A percentile compares a stretch with the other conserved stretches of the same genome.
These are phyloP conservation scores for Neophaeococcomyces aloes DNA, from an alignment of 2,329 filamentous ascomycete species.

Conservation along the genomic window DNA sequence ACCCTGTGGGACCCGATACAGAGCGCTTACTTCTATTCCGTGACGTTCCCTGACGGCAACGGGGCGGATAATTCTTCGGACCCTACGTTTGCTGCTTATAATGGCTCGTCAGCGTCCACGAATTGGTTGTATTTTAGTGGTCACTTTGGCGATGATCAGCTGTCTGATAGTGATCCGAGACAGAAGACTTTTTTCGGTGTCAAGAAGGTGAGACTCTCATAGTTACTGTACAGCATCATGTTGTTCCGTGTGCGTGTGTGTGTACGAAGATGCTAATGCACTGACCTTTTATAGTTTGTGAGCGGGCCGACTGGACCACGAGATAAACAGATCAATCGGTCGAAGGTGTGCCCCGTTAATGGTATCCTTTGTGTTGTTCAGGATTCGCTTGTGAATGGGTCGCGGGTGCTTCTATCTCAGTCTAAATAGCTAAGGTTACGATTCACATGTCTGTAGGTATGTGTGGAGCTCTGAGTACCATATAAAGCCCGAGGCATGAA, in stretches of 20 bases:
- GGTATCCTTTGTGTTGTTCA: constrained; percentile 9
- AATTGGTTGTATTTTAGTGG: constrained; percentile 49
- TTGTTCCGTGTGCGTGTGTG: no score
- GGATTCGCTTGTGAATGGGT: constrained; percentile 6
- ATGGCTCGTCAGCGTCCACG: constrained; percentile 37
- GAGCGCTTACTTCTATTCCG: constrained; percentile 48
- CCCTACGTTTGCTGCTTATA: constrained; percentile 39
- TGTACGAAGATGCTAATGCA: no score
- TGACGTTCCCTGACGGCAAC: constrained; percentile 23
- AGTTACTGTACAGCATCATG: no score
- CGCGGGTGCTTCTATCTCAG: background rate
- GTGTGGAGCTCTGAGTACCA: no score
- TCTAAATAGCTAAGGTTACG: no score
- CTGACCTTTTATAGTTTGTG: constrained; percentile 28
- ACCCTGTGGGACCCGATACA: constrained; percentile 50
- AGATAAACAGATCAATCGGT: constrained; percentile 48
- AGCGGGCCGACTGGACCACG: constrained; percentile 52
- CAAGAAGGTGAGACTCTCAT: constrained; percentile 28
- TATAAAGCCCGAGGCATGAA: no score
- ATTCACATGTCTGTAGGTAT: no score
- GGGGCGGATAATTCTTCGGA: constrained; percentile 12
- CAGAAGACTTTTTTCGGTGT: constrained; percentile 38
- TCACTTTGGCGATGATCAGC: constrained; percentile 52
- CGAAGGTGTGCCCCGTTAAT: constrained; percentile 43
- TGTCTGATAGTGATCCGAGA: constrained; percentile 39